Evolutionary conservation across 2,329 filamentous ascomycete species (phyloP), one percentile per base, ranked within the genome.

Genomic region (Fusarium globosum): DNA sequence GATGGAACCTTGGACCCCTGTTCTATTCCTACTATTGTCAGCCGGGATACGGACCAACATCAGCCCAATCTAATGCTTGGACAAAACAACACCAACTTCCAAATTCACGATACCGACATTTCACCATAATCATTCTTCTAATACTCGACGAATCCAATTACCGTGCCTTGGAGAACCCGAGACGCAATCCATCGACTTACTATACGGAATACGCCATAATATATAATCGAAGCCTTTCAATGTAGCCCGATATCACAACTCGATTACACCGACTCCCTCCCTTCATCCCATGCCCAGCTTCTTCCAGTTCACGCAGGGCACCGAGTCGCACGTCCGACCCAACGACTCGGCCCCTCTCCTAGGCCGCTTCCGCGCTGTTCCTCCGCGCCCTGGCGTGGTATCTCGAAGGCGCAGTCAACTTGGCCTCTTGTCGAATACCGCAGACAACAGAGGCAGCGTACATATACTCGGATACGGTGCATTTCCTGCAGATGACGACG

Each of bases 301-400:
- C 85, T 92, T 92, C 83, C 86, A 88, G 80, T 92, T 92, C 82
- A 90, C 90, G 71, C 90, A 90, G 78, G 90, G 90, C 80, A 86
- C 84, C 77, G 90, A 92, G 82, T 87, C 89, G 71, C 86, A 85
- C 76, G 83, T 85, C 68, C 85, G 85, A 57, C 85, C 85, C 65
- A 84, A 83, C 75, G 87, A 91, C 77, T 83, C 88, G 46, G 88
- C 90, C 23, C 89, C 90, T 30, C 82, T 92, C 14, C 87, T 92
- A 5, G 90, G 90, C 70, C 88, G 90, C 43, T 92, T 90, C 81
- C 89, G 90, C 69, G 90, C 90, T 67, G 89, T 92, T 23, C 89
- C 88, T 13, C 82, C 85, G 33, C 82, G 82, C 30, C 80, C 78
- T 55, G 79, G 79, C 18, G 62, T 75, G 46, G 74, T 79, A 36